phyloP scores from a whole-genome alignment of 805 yeast genomes.

The Metschnikowia colocasiae region DNA sequence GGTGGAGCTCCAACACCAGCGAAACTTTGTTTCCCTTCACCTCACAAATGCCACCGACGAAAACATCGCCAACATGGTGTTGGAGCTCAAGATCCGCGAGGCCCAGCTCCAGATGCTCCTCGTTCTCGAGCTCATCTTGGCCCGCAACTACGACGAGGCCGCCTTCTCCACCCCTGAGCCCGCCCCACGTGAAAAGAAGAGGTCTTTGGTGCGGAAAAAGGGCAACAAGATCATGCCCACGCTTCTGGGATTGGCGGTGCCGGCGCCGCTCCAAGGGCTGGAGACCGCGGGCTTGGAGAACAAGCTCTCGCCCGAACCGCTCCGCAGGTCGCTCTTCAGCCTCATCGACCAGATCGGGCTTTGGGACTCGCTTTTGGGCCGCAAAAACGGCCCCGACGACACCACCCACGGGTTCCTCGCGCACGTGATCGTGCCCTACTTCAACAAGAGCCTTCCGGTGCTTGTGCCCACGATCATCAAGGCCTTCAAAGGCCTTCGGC shows the following conservation, averaged over 20 bases:
- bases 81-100: conserved; percentile 50
- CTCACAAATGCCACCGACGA: conserved; percentile 13
- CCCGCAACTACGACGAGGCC: conserved; percentile 34
- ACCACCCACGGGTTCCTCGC: conserved; percentile 47
- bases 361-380: conserved; percentile 47
- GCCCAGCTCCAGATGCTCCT: conserved; percentile 53
- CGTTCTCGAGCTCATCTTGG: conserved; percentile 42
- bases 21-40: neutral
- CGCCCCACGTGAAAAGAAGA: conserved; percentile 12
- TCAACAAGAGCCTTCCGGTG: conserved; percentile 45
- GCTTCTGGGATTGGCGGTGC: conserved; percentile 39
- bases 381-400: conserved; percentile 31
- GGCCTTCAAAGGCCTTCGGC: conserved; percentile 45
- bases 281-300: neutral
- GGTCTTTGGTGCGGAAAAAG: conserved; percentile 22
- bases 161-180: conserved; percentile 23
- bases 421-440: conserved; percentile 53
- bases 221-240: conserved; percentile 36
- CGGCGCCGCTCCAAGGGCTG: conserved; percentile 6
- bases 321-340: conserved; percentile 34
- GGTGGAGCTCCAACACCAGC: conserved; percentile 1
- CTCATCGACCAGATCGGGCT: conserved; percentile 52
- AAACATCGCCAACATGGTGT: conserved; percentile 25
- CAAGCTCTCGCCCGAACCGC: conserved; percentile 10
- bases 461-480: conserved; percentile 44